A percentile compares a stretch with the other conserved stretches of the same genome.
Conservation (phyloP, 1,284 basidiomycete genomes). For the Coniferiporia sulphurascens region DNA sequence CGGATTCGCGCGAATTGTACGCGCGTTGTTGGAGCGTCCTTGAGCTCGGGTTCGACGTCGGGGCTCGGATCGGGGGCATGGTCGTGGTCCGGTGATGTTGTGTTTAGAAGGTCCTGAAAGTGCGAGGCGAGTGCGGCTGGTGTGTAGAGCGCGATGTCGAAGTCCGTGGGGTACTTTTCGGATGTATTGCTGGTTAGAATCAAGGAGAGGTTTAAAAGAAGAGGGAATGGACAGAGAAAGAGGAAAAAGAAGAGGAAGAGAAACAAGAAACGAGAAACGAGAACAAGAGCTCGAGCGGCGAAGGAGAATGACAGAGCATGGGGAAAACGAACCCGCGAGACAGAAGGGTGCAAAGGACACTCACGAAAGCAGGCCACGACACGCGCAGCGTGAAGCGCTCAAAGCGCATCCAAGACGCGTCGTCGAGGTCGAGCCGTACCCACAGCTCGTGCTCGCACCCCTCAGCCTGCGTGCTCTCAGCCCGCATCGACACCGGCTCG, state of each 20-base stretch:
- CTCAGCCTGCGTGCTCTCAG: neutral
- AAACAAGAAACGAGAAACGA: too few species aligned
- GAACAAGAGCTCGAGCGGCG: neutral
- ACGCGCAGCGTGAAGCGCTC: constrained; percentile 53
- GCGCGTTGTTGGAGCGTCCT: constrained; percentile 28
- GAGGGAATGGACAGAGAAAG: neutral
- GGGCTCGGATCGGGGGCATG: too few species aligned
- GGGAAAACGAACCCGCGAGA: neutral
- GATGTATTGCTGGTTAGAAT: too few species aligned
- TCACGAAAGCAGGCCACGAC: constrained; percentile 64
- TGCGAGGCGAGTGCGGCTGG: constrained; percentile 20
- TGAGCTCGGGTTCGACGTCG: constrained; percentile 1
- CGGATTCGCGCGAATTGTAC: constrained; percentile 51
- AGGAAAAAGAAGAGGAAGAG: too few species aligned
- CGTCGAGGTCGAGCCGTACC: constrained; percentile 1
- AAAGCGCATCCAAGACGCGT: constrained; percentile 19
- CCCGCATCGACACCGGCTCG: constrained; percentile 20
- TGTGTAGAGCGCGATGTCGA: constrained; percentile 23
- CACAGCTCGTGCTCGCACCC: constrained; percentile 5
- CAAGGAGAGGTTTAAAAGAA: too few species aligned
- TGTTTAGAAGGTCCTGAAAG: constrained; percentile 8
- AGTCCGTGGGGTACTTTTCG: constrained; percentile 31
- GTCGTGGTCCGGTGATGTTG: constrained; percentile 19
- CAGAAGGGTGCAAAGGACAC: constrained; percentile 25
- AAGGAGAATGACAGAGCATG: neutral